phyloP scores from a whole-genome alignment of 352 stramenopile species.

The Pythium sp. region DNA sequence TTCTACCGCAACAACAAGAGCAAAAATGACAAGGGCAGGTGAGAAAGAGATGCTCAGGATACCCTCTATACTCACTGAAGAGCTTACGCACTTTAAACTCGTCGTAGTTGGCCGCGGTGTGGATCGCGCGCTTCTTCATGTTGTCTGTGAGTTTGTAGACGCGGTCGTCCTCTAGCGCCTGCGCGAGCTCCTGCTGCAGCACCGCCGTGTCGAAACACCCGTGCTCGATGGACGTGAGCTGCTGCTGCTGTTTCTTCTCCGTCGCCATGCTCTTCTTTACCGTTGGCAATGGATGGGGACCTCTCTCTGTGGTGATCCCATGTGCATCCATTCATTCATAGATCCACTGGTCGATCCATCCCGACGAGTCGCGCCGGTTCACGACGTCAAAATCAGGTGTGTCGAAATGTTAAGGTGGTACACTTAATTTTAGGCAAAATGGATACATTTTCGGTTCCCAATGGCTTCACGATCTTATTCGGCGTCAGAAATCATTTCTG shows the following conservation, averaged over 20 bases:
- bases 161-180: conserved; percentile 76
- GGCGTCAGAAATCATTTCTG: not conserved
- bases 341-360: not conserved
- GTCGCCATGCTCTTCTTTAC: conserved; percentile 19
- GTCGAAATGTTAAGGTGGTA: not conserved
- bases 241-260: conserved; percentile 19
- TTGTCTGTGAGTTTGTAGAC: conserved; percentile 82
- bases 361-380: conserved; percentile 4
- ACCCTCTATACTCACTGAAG: not conserved
- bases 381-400: not conserved
- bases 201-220: conserved; percentile 70
- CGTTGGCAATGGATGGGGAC: not conserved
- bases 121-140: conserved; percentile 88
- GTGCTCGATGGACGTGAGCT: conserved; percentile 78
- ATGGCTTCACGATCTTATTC: conserved; percentile 9
- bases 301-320: not conserved
- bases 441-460: not conserved
- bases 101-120: conserved; percentile 80
- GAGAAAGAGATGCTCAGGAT: not conserved
- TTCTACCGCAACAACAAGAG: conserved; percentile 38
- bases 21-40: not conserved
- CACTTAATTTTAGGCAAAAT: not conserved
- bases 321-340: not conserved
- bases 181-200: conserved; percentile 67
- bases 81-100: conserved; percentile 67